Base-by-base conservation (phyloP, 768 basidiomycete genomes). In the Russula sp. region DNA sequence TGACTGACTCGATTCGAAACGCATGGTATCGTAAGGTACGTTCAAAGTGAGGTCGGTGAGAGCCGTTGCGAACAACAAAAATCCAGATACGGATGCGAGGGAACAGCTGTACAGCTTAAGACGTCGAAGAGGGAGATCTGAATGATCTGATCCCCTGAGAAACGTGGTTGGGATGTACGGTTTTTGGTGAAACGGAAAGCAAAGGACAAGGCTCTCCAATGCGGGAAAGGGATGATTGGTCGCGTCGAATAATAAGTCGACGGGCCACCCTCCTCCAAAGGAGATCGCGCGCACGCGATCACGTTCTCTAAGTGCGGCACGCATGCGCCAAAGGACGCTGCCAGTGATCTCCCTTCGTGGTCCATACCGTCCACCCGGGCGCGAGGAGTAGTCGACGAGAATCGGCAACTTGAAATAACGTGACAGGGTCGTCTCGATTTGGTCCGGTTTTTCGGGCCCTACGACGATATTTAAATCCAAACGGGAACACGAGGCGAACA, bases 101-200 rank as follows among this genome's bases (percentile, higher is more conserved):
- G 11, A 5, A n/a, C 26, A 13, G 16, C 1, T 2, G 6, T 4
- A 1, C 10, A 63, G 32, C 5, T 16, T 26, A 9, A 63, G 62
- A n/a, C 18, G 32, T 40, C 49, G 62, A 20, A 63, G 24, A n/a
- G 6, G 18, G 8, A 24, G 22, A 40, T 34, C 24, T 2, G 40
- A 58, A 8, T 20, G 18, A 32, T 34, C 32, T 3, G 42, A 46
- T 20, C 51, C 57, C 51, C 13, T 16, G 3, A 58, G 57, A 46
- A 63, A 36, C 13, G 30, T 53, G 1, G 32, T 1, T 24, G 54
- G 46, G 18, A 62, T 6, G 4, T 16, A 3, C 22, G 22, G 5
- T 22, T 10, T 8, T 5, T 0, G 1, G 0, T 1, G 1, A 2
- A 5, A 1, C 13, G 7, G 1, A 14, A 1, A 20, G 30, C 1